Conservation (phyloP, 352 stramenopile genomes). For the Pythium vanterpoolii region DNA sequence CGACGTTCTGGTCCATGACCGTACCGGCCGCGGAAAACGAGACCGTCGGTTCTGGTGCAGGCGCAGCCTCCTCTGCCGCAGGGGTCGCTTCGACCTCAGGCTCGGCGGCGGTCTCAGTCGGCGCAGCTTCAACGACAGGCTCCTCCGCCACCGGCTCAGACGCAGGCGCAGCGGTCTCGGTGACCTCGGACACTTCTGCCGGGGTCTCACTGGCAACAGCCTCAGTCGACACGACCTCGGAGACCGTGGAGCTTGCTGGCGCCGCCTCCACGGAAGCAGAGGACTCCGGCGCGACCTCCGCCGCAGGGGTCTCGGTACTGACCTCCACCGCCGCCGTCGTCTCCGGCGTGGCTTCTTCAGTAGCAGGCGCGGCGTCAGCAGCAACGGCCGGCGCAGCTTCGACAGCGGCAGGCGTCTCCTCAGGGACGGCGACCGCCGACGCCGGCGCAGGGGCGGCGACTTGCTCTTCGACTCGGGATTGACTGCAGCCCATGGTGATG, state of each 20-base stretch:
- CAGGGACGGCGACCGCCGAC: slow-evolving; percentile 1
- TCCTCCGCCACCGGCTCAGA: neutral
- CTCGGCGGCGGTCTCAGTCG: slow-evolving; percentile 11
- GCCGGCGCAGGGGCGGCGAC: slow-evolving; percentile 25
- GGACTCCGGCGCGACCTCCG: slow-evolving; percentile 18
- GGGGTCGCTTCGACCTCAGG: slow-evolving; percentile 18
- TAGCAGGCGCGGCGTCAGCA: neutral
- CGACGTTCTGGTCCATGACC: slow-evolving; percentile 46
- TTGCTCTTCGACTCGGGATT: slow-evolving; percentile 54
- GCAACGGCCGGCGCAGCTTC: neutral
- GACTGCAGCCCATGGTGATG: slow-evolving; percentile 54
- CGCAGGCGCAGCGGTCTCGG: slow-evolving; percentile 7
- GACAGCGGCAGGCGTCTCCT: slow-evolving; percentile 6
- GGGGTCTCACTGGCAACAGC: too few relatives aligned
- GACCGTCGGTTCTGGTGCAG: slow-evolving; percentile 28
- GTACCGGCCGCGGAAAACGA: slow-evolving; percentile 43
- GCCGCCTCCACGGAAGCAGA: slow-evolving; percentile 19
- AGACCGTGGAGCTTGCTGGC: slow-evolving; percentile 1
- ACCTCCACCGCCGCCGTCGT: neutral
- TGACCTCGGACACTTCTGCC: too few relatives aligned
- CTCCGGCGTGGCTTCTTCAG: neutral
- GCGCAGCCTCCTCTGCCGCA: slow-evolving; percentile 14
- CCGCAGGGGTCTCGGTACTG: slow-evolving; percentile 12
- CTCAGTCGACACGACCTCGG: slow-evolving; percentile 10
- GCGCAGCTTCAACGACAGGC: slow-evolving; percentile 2